Conservation (phyloP, 306 rosid genomes). For the Canavalia gladiata region DNA sequence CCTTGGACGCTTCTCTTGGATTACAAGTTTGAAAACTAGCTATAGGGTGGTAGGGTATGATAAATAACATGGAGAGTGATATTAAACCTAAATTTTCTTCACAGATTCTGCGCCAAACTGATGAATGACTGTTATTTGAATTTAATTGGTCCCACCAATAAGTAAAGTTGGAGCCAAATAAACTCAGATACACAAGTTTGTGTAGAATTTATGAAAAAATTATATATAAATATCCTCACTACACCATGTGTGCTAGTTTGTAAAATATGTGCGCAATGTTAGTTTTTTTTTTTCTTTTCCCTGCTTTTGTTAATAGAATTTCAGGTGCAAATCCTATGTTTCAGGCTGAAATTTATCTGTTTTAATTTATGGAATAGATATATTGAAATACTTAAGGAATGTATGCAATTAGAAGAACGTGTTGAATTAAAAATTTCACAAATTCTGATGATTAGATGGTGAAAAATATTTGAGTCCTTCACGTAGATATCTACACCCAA, state of each 20-base stretch:
- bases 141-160: conserved; percentile 17
- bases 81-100: conserved; percentile 17
- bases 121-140: conserved; percentile 20
- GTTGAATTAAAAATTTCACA: background rate
- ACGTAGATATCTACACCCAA: background rate
- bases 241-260: conserved; percentile 36
- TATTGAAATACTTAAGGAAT: background rate
- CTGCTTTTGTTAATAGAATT: conserved; percentile 27
- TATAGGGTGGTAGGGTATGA: background rate
- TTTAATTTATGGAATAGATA: background rate
- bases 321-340: conserved; percentile 12
- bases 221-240: background rate
- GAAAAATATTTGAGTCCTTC: background rate
- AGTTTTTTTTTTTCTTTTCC: background rate
- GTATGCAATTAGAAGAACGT: background rate
- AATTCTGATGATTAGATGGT: background rate
- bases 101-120: conserved; percentile 32
- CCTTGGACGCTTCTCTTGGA: conserved; percentile 60
- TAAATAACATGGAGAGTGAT: conserved; percentile 27
- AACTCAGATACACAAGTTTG: conserved; percentile 39
- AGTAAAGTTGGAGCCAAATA: conserved; percentile 35
- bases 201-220: conserved; percentile 28
- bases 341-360: background rate
- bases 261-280: conserved; percentile 45
- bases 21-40: conserved; percentile 53